phyloP scores from a whole-genome alignment of 768 basidiomycete genomes.

The Scleroderma bovista region DNA sequence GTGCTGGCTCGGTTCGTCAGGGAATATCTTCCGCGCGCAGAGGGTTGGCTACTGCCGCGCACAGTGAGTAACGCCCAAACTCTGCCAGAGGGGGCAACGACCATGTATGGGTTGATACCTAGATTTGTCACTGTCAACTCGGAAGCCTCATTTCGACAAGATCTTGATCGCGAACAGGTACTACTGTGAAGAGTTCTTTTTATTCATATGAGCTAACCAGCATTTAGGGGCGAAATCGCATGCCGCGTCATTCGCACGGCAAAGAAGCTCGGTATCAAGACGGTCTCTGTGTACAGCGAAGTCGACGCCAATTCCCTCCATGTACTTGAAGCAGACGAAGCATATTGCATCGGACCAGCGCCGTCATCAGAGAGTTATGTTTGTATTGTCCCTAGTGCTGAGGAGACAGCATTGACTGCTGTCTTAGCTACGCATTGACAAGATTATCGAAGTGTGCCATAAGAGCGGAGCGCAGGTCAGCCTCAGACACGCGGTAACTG shows the following conservation, averaged over 20 bases:
- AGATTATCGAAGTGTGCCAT: conserved; percentile 79
- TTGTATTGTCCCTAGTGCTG: conserved; percentile 23
- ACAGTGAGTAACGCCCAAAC: conserved; percentile 11
- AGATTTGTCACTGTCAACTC: conserved; percentile 3
- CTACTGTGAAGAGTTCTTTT: conserved; percentile 4
- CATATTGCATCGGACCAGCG: conserved; percentile 92
- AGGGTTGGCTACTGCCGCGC: conserved; percentile 12
- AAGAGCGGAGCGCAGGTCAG: conserved; percentile 79
- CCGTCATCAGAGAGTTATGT: conserved; percentile 88
- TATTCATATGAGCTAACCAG: not conserved
- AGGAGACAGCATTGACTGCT: conserved; percentile 1
- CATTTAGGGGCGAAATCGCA: conserved; percentile 83
- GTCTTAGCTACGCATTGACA: conserved; percentile 74
- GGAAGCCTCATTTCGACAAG: conserved; percentile 75
- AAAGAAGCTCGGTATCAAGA: conserved; percentile 80
- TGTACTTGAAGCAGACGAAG: conserved; percentile 82
- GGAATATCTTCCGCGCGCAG: not conserved
- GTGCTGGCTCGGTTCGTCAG: not conserved
- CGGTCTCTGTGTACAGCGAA: conserved; percentile 89
- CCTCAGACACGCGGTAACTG: not conserved
- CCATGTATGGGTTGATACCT: not conserved
- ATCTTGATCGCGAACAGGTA: conserved; percentile 89
- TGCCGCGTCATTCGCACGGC: conserved; percentile 93
- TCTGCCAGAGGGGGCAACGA: not conserved
- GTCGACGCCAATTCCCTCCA: conserved; percentile 79